Base-by-base conservation (phyloP, 306 rosid genomes). In the Potentilla sterilis region DNA sequence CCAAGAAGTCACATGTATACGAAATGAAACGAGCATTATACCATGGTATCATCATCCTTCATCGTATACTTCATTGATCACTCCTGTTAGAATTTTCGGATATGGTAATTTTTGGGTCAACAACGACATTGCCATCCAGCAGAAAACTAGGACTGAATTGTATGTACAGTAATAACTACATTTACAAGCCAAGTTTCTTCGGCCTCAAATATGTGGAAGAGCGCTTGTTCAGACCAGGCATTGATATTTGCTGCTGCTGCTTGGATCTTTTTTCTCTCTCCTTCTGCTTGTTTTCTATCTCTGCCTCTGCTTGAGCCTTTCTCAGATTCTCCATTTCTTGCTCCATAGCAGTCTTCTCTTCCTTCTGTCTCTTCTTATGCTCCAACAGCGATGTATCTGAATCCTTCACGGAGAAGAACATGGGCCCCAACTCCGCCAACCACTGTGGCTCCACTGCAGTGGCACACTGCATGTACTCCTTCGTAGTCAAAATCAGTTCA, bases 381-480 rank as follows among this genome's bases (percentile, higher is more conserved):
- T 95, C 97, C 70, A 90, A 77, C 42, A 95, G 75, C 2, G 98
- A 95, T 6, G 97, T 95, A 85, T 95, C 98, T 3, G 98, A 95
- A 15, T 95, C 97, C 86, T 95, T 95, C 1, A 92, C 98, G 32
- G 98, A 95, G 74, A 95, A 95, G 80, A 95, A 95, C 98, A 95
- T 92, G 2, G 98, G 98, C 38, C 98, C 98, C 72, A 95, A 77
- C 78, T 95, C 98, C 10, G 98, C 98, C 73, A 95, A 9, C 98
- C 98, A 92, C 42, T 95, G 98, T 8, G 98, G 95, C 83, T 95
- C 98, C 82, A 92, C 98, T 0, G 98, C 96, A 0, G 98, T 95
- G 35, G 97, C 98, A 70, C 98, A 95, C 70, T 95, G 98, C 98
- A 92, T 95, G 79, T 95, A 95, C 87, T 95, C 98, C 78, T 95